Evolutionary conservation across 306 rosid genomes (phyloP).

Genomic region (Prunus mira): DNA sequence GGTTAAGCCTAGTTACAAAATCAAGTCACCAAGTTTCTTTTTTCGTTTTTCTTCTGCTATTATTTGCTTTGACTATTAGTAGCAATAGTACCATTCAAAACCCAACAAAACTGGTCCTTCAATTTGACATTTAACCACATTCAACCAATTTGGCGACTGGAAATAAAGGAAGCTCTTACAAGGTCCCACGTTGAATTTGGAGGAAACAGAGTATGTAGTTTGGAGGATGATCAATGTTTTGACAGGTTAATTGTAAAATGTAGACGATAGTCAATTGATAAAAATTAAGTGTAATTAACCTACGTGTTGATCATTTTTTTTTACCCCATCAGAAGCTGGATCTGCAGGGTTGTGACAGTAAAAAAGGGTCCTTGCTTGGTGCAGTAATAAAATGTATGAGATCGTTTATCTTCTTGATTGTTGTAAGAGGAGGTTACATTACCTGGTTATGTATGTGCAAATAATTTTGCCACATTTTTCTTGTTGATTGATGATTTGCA

Average conservation of each 20-base stretch:
- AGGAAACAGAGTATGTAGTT: background rate
- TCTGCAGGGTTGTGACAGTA: background rate
- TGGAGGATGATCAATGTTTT: conserved; percentile 7
- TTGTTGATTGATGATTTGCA: too few species aligned
- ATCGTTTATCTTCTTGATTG: too few species aligned
- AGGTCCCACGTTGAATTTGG: background rate
- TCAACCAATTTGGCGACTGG: conserved; percentile 11
- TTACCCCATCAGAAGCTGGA: background rate
- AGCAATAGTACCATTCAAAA: background rate
- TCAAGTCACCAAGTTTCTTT: too few species aligned
- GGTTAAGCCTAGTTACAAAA: too few species aligned
- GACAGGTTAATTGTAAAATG: background rate
- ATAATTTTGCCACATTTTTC: too few species aligned
- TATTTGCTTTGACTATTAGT: background rate
- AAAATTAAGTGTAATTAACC: background rate
- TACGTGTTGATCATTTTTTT: background rate
- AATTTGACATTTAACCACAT: conserved; percentile 9
- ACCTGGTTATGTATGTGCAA: too few species aligned
- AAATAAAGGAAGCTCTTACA: background rate
- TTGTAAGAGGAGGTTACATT: too few species aligned
- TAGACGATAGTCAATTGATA: background rate
- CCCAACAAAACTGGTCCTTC: background rate
- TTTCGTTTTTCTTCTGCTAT: too few species aligned
- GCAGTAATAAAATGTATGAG: too few species aligned
- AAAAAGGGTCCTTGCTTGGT: too few species aligned